Percentiles rank a stretch among this genome's conserved stretches.
Evolutionary conservation across 192 early-diverging fungal species (phyloP).

Genomic region (Physocladia obscura): DNA sequence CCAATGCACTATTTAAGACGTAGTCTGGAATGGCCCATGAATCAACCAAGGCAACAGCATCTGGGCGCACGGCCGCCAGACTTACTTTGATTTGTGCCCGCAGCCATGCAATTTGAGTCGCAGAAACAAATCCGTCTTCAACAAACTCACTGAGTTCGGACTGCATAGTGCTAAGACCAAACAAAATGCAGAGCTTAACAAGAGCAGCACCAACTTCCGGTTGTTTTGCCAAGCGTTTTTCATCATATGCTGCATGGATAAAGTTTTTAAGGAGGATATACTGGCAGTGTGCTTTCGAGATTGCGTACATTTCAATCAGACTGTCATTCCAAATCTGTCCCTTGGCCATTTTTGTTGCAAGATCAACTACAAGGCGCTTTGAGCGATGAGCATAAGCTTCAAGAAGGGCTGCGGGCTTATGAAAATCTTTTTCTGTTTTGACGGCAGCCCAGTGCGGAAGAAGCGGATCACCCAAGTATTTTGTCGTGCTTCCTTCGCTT

Average conservation of each 20-base stretch:
- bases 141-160: conserved; percentile 84
- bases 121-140: conserved; percentile 78
- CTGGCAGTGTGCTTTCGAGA: conserved; percentile 77
- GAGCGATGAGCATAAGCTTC: conserved; percentile 77
- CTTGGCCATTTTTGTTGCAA: conserved; percentile 65
- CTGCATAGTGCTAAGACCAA: conserved; percentile 78
- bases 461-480: conserved; percentile 52
- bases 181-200: conserved; percentile 72
- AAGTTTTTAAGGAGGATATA: conserved; percentile 75
- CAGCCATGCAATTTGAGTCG: conserved; percentile 47
- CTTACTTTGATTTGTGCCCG: conserved; percentile 46
- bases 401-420: conserved; percentile 62
- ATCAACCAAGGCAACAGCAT: conserved; percentile 80
- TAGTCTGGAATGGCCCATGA: conserved; percentile 77
- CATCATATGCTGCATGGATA: conserved; percentile 54
- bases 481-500: conserved; percentile 57
- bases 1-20: conserved; percentile 74
- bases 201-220: conserved; percentile 62
- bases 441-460: neutral
- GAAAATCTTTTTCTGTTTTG: conserved; percentile 41
- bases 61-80: conserved; percentile 66
- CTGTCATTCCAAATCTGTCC: conserved; percentile 73
- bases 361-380: conserved; percentile 59
- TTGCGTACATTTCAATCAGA: conserved; percentile 70
- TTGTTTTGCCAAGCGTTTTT: conserved; percentile 29